phyloP scores from a whole-genome alignment of 2,329 filamentous ascomycete species.

The Ascochyta pisi region DNA sequence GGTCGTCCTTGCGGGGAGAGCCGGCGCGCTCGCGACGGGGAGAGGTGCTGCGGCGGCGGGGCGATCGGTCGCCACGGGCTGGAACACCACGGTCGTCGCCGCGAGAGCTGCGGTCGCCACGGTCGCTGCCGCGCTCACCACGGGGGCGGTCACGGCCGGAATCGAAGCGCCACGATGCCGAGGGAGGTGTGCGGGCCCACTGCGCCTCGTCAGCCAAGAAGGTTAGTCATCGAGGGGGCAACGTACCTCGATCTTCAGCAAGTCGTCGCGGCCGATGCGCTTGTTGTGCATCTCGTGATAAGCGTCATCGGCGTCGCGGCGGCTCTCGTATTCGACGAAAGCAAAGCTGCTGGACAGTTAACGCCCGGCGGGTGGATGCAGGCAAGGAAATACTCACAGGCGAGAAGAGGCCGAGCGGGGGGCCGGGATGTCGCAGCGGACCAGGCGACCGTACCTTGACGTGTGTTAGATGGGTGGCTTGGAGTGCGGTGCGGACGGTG shows the following conservation, averaged over 20 bases:
- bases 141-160: slow-evolving; percentile 63
- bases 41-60: slow-evolving; percentile 56
- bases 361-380: slow-evolving; percentile 8
- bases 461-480: slow-evolving; percentile 53
- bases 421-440: slow-evolving; percentile 97
- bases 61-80: slow-evolving; percentile 76
- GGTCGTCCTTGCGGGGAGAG: slow-evolving; percentile 79
- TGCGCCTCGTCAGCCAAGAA: slow-evolving; percentile 52
- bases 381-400: slow-evolving; percentile 74
- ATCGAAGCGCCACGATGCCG: slow-evolving; percentile 98
- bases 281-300: slow-evolving; percentile 99
- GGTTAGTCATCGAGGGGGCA: not conserved
- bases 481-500: not conserved
- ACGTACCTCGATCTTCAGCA: slow-evolving; percentile 94
- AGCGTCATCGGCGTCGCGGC: slow-evolving; percentile 96
- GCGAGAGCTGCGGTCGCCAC: slow-evolving; percentile 71
- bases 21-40: slow-evolving; percentile 61
- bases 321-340: slow-evolving; percentile 98
- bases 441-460: slow-evolving; percentile 89
- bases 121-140: slow-evolving; percentile 61
- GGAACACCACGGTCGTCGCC: slow-evolving; percentile 72
- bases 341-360: slow-evolving; percentile 75
- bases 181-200: slow-evolving; percentile 98
- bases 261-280: slow-evolving; percentile 92
- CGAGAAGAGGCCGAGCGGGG: slow-evolving; percentile 91